These are phyloP conservation scores for Paecilomyces variotii DNA, from an alignment of 2,329 filamentous ascomycete species.

Conservation along the genomic window DNA sequence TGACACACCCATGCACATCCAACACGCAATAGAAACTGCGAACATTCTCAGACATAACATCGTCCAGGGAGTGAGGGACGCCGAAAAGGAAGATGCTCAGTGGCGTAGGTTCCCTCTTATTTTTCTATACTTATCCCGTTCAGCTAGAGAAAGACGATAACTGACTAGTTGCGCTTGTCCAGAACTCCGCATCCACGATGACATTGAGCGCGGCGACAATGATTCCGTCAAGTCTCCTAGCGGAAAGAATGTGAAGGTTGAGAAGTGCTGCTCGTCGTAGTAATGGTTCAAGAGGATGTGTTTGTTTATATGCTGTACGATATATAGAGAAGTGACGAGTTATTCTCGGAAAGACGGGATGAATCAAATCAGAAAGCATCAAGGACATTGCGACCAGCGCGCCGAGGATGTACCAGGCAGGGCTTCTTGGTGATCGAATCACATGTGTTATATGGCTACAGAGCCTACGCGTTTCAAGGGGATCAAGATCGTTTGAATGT, in stretches of 20 bases:
- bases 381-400: background rate
- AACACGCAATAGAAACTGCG: constrained; percentile 76
- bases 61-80: constrained; percentile 63
- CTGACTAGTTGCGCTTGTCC: constrained; percentile 10
- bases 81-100: constrained; percentile 23
- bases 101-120: constrained; percentile 23
- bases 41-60: constrained; percentile 73
- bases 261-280: constrained; percentile 17
- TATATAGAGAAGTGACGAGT: background rate
- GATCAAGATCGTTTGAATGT: constrained; percentile 9
- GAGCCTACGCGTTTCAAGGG: constrained; percentile 26
- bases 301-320: background rate
- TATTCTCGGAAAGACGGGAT: background rate
- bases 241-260: constrained; percentile 30
- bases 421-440: background rate
- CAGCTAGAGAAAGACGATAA: background rate
- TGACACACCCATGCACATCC: constrained; percentile 56
- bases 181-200: constrained; percentile 83
- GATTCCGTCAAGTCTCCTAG: constrained; percentile 69
- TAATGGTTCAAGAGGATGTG: background rate
- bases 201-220: constrained; percentile 89
- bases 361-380: background rate
- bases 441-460: background rate
- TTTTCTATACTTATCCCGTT: background rate
- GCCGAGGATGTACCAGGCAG: background rate